A percentile compares a stretch with the other conserved stretches of the same genome.
These are phyloP conservation scores for Powellomyces hirtus DNA, from an alignment of 192 early-diverging fungal species.

Conservation along the genomic window DNA sequence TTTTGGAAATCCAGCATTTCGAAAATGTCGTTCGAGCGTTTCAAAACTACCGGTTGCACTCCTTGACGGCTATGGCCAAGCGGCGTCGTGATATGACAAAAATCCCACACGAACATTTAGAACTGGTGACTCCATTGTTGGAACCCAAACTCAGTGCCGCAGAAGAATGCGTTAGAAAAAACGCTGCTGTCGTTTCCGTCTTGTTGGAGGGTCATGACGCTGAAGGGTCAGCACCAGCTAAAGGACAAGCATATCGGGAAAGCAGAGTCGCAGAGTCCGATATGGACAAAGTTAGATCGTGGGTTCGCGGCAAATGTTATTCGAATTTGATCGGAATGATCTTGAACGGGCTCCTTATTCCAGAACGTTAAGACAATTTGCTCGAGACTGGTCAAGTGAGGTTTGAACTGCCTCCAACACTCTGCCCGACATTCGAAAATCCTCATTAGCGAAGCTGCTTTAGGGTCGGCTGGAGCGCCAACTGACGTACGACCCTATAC, in stretches of 20 bases:
- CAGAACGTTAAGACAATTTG: constrained; percentile 71
- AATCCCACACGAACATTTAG: constrained; percentile 19
- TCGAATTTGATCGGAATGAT: too few species aligned
- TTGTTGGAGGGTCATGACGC: constrained; percentile 21
- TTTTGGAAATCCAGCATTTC: constrained; percentile 25
- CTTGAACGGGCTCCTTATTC: too few species aligned
- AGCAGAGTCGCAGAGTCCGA: constrained; percentile 56
- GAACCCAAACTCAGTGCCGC: constrained; percentile 16
- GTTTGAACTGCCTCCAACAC: not conserved
- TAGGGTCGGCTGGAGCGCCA: constrained; percentile 75
- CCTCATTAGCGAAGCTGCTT: too few species aligned
- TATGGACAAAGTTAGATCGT: constrained; percentile 75
- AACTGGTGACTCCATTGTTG: constrained; percentile 10
- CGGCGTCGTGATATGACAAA: constrained; percentile 32
- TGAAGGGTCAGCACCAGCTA: not conserved
- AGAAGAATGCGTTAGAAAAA: constrained; percentile 23
- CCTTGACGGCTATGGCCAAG: constrained; percentile 32
- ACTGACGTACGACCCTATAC: constrained; percentile 76
- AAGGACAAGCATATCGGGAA: constrained; percentile 18
- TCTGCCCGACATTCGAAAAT: not conserved
- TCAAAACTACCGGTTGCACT: constrained; percentile 34
- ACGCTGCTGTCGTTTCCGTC: constrained; percentile 20
- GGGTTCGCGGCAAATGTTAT: not conserved
- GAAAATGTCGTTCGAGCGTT: constrained; percentile 37
- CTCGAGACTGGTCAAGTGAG: constrained; percentile 82